Evolutionary conservation across 495 filamentous ascomycete genomes (phyloP).

Genomic region (Penicillium antarcticum): DNA sequence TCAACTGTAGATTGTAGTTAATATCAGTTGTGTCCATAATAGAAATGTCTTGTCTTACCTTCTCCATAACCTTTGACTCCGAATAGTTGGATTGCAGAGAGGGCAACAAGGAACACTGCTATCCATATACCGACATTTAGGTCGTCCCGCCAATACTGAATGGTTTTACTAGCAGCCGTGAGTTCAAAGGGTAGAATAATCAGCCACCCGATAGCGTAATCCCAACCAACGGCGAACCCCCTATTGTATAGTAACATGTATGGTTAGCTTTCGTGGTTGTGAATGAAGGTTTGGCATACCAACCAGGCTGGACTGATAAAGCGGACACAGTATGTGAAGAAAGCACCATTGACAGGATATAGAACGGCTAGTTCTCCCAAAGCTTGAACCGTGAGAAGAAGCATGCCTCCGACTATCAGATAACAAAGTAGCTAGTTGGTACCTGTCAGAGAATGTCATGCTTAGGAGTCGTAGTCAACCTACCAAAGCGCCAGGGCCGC

Average conservation of each 20-base stretch:
- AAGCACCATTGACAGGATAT: conserved; percentile 64
- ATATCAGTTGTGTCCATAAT: conserved; percentile 17
- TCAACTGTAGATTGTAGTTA: conserved; percentile 24
- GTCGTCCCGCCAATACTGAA: conserved; percentile 65
- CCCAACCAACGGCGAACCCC: conserved; percentile 57
- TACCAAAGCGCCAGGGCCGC: conserved; percentile 41
- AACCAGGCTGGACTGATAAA: conserved; percentile 58
- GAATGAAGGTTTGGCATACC: neutral
- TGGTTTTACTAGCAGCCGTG: conserved; percentile 72
- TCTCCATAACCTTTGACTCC: conserved; percentile 72
- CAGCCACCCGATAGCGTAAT: conserved; percentile 72
- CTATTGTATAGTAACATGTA: conserved; percentile 10
- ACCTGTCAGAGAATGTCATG: neutral
- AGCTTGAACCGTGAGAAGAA: conserved; percentile 58
- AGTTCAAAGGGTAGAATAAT: conserved; percentile 57
- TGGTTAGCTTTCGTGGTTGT: neutral
- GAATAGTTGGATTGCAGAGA: conserved; percentile 41
- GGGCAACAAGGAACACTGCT: conserved; percentile 56
- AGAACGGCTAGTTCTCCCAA: conserved; percentile 68
- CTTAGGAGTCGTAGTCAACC: neutral
- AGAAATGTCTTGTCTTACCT: conserved; percentile 31
- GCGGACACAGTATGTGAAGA: conserved; percentile 52
- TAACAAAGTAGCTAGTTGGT: conserved; percentile 40
- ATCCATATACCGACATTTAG: conserved; percentile 60
- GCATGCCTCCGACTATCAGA: conserved; percentile 51